A percentile compares a stretch with the other conserved stretches of the same genome.
phyloP scores from a whole-genome alignment of 164 flowering plant species.

The Aristolochia fimbriata region DNA sequence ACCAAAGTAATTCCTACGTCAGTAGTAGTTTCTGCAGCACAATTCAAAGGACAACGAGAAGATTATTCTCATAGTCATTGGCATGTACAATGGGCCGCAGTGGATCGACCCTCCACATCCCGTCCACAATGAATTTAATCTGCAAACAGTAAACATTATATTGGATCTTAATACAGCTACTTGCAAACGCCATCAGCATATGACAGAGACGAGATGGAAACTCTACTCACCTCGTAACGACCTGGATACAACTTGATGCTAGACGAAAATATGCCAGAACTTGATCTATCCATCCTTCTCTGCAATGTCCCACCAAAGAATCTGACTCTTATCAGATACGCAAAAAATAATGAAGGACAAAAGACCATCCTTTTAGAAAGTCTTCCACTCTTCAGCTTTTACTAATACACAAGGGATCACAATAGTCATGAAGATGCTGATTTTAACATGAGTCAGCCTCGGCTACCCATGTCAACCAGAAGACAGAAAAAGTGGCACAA shows the following conservation, averaged over 20 bases:
- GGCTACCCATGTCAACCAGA: too few relatives aligned
- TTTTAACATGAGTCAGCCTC: too few relatives aligned
- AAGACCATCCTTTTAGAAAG: too few relatives aligned
- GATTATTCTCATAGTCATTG: constrained; percentile 63
- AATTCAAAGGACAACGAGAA: constrained; percentile 41
- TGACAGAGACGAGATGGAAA: neutral
- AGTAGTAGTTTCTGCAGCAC: neutral
- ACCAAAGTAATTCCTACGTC: too few relatives aligned
- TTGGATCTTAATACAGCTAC: neutral
- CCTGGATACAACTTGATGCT: constrained; percentile 75
- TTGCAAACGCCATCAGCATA: neutral
- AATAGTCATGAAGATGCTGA: too few relatives aligned
- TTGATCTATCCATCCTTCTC: constrained; percentile 79
- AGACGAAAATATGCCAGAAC: constrained; percentile 55
- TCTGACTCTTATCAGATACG: neutral
- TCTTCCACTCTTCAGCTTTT: too few relatives aligned
- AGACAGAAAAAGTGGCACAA: too few relatives aligned
- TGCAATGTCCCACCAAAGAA: constrained; percentile 20
- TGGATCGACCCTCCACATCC: constrained; percentile 79
- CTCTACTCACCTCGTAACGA: constrained; percentile 57
- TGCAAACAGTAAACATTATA: constrained; percentile 15
- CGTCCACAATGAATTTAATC: constrained; percentile 93
- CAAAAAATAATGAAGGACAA: too few relatives aligned
- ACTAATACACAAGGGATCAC: too few relatives aligned
- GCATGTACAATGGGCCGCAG: constrained; percentile 54